These are phyloP conservation scores for Colletotrichum kahawae DNA, from an alignment of 2,329 filamentous ascomycete species.

Conservation along the genomic window DNA sequence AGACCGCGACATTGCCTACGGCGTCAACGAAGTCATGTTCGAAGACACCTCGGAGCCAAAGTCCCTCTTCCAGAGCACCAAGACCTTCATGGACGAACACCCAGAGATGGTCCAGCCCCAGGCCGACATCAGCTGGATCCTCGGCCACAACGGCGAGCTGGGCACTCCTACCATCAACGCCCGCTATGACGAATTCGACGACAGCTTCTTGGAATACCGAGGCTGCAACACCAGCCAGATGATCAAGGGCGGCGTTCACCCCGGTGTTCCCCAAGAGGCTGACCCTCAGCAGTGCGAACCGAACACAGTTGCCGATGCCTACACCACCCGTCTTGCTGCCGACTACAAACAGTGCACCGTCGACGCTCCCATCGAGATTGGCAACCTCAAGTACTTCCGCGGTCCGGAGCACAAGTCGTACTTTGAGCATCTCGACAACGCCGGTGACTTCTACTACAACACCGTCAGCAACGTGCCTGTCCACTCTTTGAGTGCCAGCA, in stretches of 20 bases:
- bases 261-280: constrained; percentile 8
- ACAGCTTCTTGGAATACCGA: not conserved
- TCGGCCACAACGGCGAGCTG: constrained; percentile 31
- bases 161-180: not conserved
- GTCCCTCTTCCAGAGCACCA: constrained; percentile 50
- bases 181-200: not conserved
- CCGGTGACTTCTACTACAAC: constrained; percentile 53
- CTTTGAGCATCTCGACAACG: constrained; percentile 53
- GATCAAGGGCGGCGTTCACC: constrained; percentile 25
- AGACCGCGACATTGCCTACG: constrained; percentile 83
- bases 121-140: constrained; percentile 53
- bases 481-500: constrained; percentile 58
- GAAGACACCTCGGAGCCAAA: constrained; percentile 48
- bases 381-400: constrained; percentile 55
- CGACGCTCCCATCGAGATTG: constrained; percentile 61
- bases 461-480: constrained; percentile 53
- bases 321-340: constrained; percentile 36
- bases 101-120: constrained; percentile 50
- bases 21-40: constrained; percentile 58
- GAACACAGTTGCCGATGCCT: constrained; percentile 28
- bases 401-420: constrained; percentile 50
- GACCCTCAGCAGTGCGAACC: not conserved
- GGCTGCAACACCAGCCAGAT: not conserved
- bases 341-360: constrained; percentile 56
- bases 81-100: constrained; percentile 49